Conservation (phyloP, 1,284 basidiomycete genomes). For the Ceratobasidium sp. region DNA sequence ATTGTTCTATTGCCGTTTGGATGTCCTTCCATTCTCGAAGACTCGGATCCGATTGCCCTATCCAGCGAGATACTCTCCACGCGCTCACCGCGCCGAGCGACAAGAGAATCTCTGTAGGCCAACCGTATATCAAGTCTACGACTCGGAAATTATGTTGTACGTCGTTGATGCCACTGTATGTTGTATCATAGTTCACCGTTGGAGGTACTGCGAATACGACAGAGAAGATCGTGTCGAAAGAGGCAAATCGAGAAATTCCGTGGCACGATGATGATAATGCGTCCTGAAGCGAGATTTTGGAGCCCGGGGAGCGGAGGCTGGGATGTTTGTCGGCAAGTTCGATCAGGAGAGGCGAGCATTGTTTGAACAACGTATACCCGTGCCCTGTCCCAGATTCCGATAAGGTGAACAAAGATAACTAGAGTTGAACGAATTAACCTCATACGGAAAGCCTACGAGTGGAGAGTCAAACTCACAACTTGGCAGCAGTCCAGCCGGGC, state of each 20-base stretch:
- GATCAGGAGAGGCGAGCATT: neutral
- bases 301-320: neutral
- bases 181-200: neutral
- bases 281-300: neutral
- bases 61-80: neutral
- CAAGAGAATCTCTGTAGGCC: neutral
- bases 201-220: neutral
- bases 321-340: neutral
- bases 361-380: neutral
- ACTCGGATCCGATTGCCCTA: neutral
- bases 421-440: neutral
- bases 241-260: constrained; percentile 1
- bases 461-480: neutral
- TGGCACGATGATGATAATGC: neutral
- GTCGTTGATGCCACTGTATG: too few species aligned
- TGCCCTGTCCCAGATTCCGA: neutral
- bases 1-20: neutral
- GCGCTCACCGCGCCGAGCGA: neutral
- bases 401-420: neutral
- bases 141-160: neutral
- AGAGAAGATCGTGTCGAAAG: neutral
- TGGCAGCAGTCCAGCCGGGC: neutral
- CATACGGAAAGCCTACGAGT: neutral
- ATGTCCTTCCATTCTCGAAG: neutral
- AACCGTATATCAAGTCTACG: constrained; percentile 8